Conservation (phyloP, 192 early-diverging fungal species). For the Coemansia sp. region DNA sequence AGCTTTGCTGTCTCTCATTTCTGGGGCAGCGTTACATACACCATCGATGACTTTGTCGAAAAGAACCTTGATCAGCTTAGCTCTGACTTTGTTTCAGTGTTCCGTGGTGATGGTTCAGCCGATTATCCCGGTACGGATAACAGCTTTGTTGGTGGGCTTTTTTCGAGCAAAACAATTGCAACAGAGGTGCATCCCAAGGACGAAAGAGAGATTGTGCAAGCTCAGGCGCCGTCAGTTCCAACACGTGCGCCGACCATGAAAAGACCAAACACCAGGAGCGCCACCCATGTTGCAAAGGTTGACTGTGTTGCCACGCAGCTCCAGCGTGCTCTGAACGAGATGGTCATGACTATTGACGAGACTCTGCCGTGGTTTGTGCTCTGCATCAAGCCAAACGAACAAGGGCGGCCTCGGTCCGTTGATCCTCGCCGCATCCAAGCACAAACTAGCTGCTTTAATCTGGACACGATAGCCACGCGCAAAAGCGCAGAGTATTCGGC, state of each 20-base stretch:
- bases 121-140: conserved; percentile 64
- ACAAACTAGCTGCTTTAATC: conserved; percentile 31
- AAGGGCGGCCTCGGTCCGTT: conserved; percentile 26
- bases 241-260: conserved; percentile 63
- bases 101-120: conserved; percentile 64
- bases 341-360: conserved; percentile 70
- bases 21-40: conserved; percentile 62
- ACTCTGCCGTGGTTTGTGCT: conserved; percentile 76
- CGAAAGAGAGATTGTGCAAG: conserved; percentile 71
- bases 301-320: conserved; percentile 67
- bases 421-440: conserved; percentile 51
- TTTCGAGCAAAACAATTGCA: conserved; percentile 70
- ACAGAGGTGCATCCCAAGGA: conserved; percentile 80
- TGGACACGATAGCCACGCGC: conserved; percentile 40
- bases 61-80: conserved; percentile 79
- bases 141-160: conserved; percentile 75
- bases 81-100: conserved; percentile 81
- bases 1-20: conserved; percentile 49
- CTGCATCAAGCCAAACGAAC: conserved; percentile 61
- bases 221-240: conserved; percentile 72
- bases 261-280: conserved; percentile 65
- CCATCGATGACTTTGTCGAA: conserved; percentile 78
- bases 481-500: conserved; percentile 49
- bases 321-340: conserved; percentile 67
- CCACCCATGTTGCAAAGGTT: conserved; percentile 55